phyloP scores from a whole-genome alignment of 768 basidiomycete species.

The Tricholoma furcatifolium region DNA sequence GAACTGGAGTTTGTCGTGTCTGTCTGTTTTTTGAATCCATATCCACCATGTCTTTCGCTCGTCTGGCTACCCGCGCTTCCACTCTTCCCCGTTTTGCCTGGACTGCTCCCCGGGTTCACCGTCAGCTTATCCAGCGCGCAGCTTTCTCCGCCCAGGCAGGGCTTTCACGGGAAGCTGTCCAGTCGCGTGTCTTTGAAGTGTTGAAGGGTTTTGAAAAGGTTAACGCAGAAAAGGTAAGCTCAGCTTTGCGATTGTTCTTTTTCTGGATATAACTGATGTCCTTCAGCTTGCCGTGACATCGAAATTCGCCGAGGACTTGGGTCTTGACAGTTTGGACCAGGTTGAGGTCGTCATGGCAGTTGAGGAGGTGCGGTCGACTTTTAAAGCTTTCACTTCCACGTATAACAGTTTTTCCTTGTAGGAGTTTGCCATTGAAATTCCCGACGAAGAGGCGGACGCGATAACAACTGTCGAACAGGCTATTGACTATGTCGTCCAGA shows the following conservation, averaged over 20 bases:
- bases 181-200: slow-evolving; percentile 75
- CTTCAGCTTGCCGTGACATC: slow-evolving; percentile 24
- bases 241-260: neutral
- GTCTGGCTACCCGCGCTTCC: slow-evolving; percentile 46
- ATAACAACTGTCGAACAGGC: slow-evolving; percentile 92
- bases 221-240: slow-evolving; percentile 62
- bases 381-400: slow-evolving; percentile 2
- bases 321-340: slow-evolving; percentile 92
- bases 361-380: slow-evolving; percentile 65
- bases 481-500: slow-evolving; percentile 93
- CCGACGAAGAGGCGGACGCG: slow-evolving; percentile 93
- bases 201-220: slow-evolving; percentile 91
- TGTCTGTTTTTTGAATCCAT: slow-evolving; percentile 3
- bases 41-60: slow-evolving; percentile 54
- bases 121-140: slow-evolving; percentile 42
- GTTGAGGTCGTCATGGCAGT: slow-evolving; percentile 99
- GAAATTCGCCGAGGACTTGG: slow-evolving; percentile 79
- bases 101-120: slow-evolving; percentile 32
- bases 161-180: slow-evolving; percentile 67
- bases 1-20: slow-evolving; percentile 14
- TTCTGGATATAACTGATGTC: neutral
- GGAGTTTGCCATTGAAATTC: slow-evolving; percentile 98
- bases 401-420: slow-evolving; percentile 28
- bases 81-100: slow-evolving; percentile 40
- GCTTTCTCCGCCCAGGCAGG: slow-evolving; percentile 66